Conservation (phyloP, 2,329 filamentous ascomycete genomes). For the Capronia americana region DNA sequence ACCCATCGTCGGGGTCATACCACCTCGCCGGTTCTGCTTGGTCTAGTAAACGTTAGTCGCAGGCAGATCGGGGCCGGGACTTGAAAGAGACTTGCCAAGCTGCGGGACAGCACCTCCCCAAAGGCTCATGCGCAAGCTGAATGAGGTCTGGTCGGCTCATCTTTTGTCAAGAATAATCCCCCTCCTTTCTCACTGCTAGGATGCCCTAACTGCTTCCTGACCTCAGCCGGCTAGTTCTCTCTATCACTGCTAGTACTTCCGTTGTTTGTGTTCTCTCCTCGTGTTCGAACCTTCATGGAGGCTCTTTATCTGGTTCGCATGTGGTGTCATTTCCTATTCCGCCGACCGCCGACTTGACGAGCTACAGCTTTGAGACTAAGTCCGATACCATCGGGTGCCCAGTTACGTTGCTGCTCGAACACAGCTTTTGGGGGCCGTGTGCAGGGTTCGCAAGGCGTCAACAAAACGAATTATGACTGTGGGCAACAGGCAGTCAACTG, state of each 20-base stretch:
- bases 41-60: not conserved
- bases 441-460: not conserved
- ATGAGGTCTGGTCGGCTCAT: slow-evolving; percentile 16
- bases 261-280: not conserved
- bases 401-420: slow-evolving; percentile 1
- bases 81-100: slow-evolving; percentile 9
- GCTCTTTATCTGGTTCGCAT: slow-evolving; percentile 11
- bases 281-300: slow-evolving; percentile 20
- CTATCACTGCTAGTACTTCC: not conserved
- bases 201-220: slow-evolving; percentile 12
- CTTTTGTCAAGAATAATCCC: slow-evolving; percentile 10
- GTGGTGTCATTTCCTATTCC: slow-evolving; percentile 17
- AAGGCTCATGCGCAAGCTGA: slow-evolving; percentile 12
- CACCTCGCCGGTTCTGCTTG: not conserved
- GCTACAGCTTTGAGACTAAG: not conserved
- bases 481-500: not conserved
- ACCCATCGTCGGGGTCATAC: not conserved
- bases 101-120: slow-evolving; percentile 18
- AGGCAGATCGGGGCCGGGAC: not conserved
- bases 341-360: slow-evolving; percentile 17
- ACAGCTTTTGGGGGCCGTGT: slow-evolving; percentile 14
- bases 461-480: slow-evolving; percentile 15
- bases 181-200: slow-evolving; percentile 23
- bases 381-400: not conserved
- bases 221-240: not conserved